Base-by-base conservation (phyloP, 257 asterid species). In the Rehmannia glutinosa region DNA sequence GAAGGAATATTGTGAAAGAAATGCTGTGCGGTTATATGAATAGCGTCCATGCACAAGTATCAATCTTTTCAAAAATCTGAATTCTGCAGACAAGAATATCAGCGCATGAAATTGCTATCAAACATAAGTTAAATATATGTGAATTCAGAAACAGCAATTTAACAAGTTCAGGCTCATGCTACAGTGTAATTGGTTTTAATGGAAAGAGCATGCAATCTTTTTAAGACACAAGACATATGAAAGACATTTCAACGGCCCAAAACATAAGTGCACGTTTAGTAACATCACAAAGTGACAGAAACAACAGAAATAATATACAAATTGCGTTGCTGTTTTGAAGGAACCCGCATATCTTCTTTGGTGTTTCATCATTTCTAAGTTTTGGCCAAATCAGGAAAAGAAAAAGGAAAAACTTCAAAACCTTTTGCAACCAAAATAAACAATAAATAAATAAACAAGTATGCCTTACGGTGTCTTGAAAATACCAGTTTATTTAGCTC, bases 1-100 rank as follows among this genome's bases (percentile, higher is more conserved):
- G 86, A 94, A 94, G 62, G 96, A 94, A 81, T 94, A 94, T 63
- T 94, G 99, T 74, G 97, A 90, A 72, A 94, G 96, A 81, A 94
- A 94, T 21, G 99, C 91, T 12, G 99, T 94, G 64, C 99, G 92
- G 73, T 94, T 94, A 75, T 94, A 94, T 65, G 99, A 94, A 81
- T 94, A 91, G 54, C 97, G 96, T 32, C 99, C 99, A 24, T 94
- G 99, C 62, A 94, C 97, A 78, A 94, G 97, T 85, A 94, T 90
- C 80, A 94, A 77, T 81, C 99, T 84, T 78, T 82, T 90, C 87
- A 93, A 77, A 76, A 90, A 94, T 82, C 88, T 85, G 85, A 94
- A 94, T 72, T 87, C 99, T 94, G 95, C 92, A 84, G 70, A 42
- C 43, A 78, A 75, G 55, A 73, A 76, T 32, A 68, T 64, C 24